Evolutionary conservation across 1,284 basidiomycete species (phyloP).

Genomic region (Ceratobasidium papillatum): DNA sequence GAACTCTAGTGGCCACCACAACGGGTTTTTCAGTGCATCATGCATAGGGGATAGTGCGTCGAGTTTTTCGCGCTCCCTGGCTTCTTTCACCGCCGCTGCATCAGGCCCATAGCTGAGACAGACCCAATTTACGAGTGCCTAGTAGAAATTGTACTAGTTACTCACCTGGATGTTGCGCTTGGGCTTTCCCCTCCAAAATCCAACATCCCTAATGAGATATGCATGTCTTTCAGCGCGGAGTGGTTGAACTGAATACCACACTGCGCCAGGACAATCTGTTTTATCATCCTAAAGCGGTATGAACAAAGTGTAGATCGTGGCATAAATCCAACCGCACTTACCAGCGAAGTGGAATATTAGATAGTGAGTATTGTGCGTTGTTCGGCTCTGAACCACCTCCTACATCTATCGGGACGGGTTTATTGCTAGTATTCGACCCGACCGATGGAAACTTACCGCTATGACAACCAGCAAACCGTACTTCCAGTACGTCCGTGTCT

Average conservation of each 20-base stretch:
- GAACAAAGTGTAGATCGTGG: neutral
- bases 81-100: slow-evolving; percentile 5
- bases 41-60: slow-evolving; percentile 24
- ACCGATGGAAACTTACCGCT: slow-evolving; percentile 10
- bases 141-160: too few species aligned
- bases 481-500: slow-evolving; percentile 44
- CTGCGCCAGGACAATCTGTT: slow-evolving; percentile 27
- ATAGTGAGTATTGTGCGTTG: slow-evolving; percentile 35
- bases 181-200: slow-evolving; percentile 4
- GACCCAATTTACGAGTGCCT: too few species aligned
- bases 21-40: slow-evolving; percentile 23
- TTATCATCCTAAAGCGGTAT: slow-evolving; percentile 21
- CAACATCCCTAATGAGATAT: slow-evolving; percentile 13
- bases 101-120: slow-evolving; percentile 18
- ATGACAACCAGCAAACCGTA: slow-evolving; percentile 43
- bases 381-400: slow-evolving; percentile 43
- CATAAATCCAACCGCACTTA: neutral
- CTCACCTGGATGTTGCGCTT: neutral
- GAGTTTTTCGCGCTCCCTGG: slow-evolving; percentile 1
- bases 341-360: slow-evolving; percentile 43
- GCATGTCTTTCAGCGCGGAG: slow-evolving; percentile 28
- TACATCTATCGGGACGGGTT: slow-evolving; percentile 39
- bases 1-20: slow-evolving; percentile 35
- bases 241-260: slow-evolving; percentile 36
- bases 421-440: neutral